Percentiles rank a stretch among this genome's conserved stretches.
phyloP scores from a whole-genome alignment of 1,139 yeast genomes.

The Taphrina pruni region DNA sequence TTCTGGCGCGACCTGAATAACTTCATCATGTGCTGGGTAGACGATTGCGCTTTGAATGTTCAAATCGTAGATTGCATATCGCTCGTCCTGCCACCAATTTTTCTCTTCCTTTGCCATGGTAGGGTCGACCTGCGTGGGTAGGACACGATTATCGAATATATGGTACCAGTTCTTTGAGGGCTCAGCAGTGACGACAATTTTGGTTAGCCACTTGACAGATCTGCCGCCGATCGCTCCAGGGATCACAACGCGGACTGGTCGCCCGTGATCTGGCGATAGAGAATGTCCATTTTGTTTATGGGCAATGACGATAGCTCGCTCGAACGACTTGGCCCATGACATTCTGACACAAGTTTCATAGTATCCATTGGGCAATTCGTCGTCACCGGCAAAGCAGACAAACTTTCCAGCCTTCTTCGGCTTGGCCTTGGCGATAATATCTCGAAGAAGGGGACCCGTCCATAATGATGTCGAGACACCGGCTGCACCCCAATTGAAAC shows the following conservation, averaged over 20 bases:
- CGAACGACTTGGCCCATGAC: slow-evolving; percentile 51
- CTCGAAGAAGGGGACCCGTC: slow-evolving; percentile 52
- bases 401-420: slow-evolving; percentile 50
- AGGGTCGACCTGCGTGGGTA: slow-evolving; percentile 53
- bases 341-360: slow-evolving; percentile 52
- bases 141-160: slow-evolving; percentile 52
- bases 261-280: slow-evolving; percentile 53
- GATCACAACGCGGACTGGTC: slow-evolving; percentile 52
- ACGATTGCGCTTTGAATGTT: slow-evolving; percentile 51
- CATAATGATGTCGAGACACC: slow-evolving; percentile 52
- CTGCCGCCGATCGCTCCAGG: slow-evolving; percentile 54
- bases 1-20: slow-evolving; percentile 41
- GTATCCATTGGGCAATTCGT: slow-evolving; percentile 52
- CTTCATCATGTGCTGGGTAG: slow-evolving; percentile 50
- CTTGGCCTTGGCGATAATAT: slow-evolving; percentile 49
- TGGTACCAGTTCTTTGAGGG: slow-evolving; percentile 53
- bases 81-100: slow-evolving; percentile 52
- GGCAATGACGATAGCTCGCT: slow-evolving; percentile 50
- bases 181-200: slow-evolving; percentile 49
- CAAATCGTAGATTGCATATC: slow-evolving; percentile 52
- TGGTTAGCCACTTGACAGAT: slow-evolving; percentile 52
- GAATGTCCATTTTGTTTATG: slow-evolving; percentile 52
- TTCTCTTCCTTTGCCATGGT: slow-evolving; percentile 50
- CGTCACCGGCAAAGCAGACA: slow-evolving; percentile 52
- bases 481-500: slow-evolving; percentile 53